These are phyloP conservation scores for Chrysopogon serrulatus DNA, from an alignment of 176 grass and related monocot genomes.

Conservation along the genomic window DNA sequence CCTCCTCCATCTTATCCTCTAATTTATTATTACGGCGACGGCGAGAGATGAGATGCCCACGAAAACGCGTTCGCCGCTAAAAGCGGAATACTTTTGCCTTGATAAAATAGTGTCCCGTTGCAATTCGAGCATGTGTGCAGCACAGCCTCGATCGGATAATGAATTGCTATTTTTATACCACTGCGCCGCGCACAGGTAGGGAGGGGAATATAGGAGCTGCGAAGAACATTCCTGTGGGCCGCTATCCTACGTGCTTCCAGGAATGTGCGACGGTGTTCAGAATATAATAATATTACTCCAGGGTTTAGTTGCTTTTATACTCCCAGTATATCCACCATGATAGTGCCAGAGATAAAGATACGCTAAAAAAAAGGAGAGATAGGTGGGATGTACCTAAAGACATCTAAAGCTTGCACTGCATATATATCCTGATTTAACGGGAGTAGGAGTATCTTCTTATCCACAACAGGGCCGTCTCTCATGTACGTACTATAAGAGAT, in stretches of 20 bases:
- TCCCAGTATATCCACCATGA: background rate
- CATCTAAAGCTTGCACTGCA: background rate
- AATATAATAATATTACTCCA: background rate
- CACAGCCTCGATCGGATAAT: background rate
- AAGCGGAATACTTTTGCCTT: background rate
- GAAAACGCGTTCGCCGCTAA: conserved; percentile 9
- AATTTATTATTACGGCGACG: background rate
- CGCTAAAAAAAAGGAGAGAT: background rate
- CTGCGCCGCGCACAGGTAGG: background rate
- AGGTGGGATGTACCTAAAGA: background rate
- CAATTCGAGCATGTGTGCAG: conserved; percentile 12
- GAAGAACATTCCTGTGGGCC: conserved; percentile 24
- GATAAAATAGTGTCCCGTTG: background rate
- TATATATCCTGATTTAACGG: background rate
- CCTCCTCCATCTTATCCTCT: background rate
- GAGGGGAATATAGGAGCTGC: background rate
- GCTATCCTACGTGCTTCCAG: background rate
- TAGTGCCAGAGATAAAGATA: background rate
- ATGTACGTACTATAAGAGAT: too few relatives aligned
- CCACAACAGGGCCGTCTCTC: background rate
- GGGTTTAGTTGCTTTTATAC: background rate
- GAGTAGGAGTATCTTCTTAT: background rate
- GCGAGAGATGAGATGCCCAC: background rate
- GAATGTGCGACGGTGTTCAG: background rate
- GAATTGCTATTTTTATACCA: background rate